Percentiles rank a stretch among this genome's conserved stretches.
phyloP scores from a whole-genome alignment of 2,329 filamentous ascomycete genomes.

The Reticulascus tulasneorum region DNA sequence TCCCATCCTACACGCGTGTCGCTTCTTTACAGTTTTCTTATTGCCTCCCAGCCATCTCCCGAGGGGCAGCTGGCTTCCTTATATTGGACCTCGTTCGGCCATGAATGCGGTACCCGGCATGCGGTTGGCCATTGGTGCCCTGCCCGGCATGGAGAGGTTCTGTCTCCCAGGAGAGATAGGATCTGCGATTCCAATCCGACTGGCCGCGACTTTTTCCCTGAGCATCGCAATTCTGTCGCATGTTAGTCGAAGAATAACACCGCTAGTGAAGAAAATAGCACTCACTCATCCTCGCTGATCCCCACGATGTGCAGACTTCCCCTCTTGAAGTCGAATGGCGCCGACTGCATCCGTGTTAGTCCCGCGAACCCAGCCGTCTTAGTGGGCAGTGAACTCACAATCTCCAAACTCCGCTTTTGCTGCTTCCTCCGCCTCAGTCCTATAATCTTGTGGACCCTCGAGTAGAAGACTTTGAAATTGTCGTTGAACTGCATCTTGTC shows the following conservation, averaged over 20 bases:
- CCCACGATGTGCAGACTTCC: slow-evolving; percentile 51
- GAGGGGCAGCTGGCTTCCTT: no score
- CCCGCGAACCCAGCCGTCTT: neutral
- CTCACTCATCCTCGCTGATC: slow-evolving; percentile 57
- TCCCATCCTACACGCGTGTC: no score
- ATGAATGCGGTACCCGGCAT: no score
- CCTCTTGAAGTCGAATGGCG: slow-evolving; percentile 55
- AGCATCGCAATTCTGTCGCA: slow-evolving; percentile 41
- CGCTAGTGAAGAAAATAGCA: slow-evolving; percentile 9
- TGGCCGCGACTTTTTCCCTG: slow-evolving; percentile 49
- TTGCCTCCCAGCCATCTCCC: no score
- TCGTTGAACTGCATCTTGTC: slow-evolving; percentile 27
- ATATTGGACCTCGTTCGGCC: no score
- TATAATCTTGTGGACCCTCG: slow-evolving; percentile 41
- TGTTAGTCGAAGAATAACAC: slow-evolving; percentile 1
- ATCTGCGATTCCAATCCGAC: slow-evolving; percentile 42
- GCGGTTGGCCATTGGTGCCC: no score
- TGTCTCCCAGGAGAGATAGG: no score
- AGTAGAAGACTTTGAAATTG: slow-evolving; percentile 39
- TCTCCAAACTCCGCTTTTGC: slow-evolving; percentile 38
- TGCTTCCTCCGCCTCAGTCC: slow-evolving; percentile 37
- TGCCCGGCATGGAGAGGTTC: no score
- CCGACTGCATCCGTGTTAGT: slow-evolving; percentile 42
- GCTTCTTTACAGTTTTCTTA: no score
- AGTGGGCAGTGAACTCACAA: slow-evolving; percentile 41